These are phyloP conservation scores for Grammothele lineata DNA, from an alignment of 768 basidiomycete genomes.

Conservation along the genomic window DNA sequence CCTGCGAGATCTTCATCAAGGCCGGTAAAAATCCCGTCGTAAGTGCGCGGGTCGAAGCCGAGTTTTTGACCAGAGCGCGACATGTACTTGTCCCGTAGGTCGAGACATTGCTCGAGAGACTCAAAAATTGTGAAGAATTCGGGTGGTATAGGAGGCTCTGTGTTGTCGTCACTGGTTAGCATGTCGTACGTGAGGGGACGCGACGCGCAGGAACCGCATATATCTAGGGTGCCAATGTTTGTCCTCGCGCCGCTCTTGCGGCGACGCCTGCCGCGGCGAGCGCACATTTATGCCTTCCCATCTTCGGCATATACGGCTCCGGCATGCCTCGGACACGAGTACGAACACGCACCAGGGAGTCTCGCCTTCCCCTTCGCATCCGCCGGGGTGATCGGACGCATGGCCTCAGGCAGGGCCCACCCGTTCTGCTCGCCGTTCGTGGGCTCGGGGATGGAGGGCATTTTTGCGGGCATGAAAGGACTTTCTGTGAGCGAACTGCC, in stretches of 20 bases:
- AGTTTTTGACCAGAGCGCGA: slow-evolving; percentile 80
- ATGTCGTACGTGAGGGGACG: no score
- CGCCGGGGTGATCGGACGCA: not conserved
- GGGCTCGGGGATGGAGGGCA: slow-evolving; percentile 32
- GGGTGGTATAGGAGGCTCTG: slow-evolving; percentile 13
- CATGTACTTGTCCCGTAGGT: slow-evolving; percentile 96
- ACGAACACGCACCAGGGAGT: slow-evolving; percentile 9
- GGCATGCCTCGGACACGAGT: no score
- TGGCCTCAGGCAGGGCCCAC: slow-evolving; percentile 6
- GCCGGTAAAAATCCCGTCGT: slow-evolving; percentile 75
- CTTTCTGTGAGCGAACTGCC: slow-evolving; percentile 17
- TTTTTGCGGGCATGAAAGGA: slow-evolving; percentile 37
- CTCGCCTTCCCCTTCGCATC: slow-evolving; percentile 6
- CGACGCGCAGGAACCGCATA: not conserved
- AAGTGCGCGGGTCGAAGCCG: slow-evolving; percentile 91
- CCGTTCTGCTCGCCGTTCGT: not conserved
- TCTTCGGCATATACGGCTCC: no score
- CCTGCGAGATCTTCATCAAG: slow-evolving; percentile 59
- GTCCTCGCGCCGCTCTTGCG: no score
- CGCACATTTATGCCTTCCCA: no score
- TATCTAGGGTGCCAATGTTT: no score
- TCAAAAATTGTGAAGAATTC: slow-evolving; percentile 46
- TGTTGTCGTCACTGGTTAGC: no score
- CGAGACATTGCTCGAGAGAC: slow-evolving; percentile 79
- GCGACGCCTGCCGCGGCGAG: no score